These are phyloP conservation scores for Hibiscus mutabilis DNA, from an alignment of 345 rosid genomes.

Conservation along the genomic window DNA sequence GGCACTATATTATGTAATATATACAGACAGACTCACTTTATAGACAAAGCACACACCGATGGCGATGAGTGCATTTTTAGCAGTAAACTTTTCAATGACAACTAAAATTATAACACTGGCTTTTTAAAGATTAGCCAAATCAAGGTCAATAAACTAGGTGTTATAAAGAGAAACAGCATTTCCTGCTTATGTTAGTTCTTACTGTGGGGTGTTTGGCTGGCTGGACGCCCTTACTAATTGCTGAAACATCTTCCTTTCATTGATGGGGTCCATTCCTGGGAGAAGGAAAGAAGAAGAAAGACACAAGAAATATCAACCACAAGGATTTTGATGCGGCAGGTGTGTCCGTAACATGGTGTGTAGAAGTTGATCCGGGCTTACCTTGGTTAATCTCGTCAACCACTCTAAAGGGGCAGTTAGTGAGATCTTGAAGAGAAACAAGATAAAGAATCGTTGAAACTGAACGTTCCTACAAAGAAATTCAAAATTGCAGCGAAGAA, in stretches of 20 bases:
- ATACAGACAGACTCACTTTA: no score
- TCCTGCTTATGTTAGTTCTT: constrained; percentile 26
- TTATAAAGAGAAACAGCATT: no score
- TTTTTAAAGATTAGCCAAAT: no score
- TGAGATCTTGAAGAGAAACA: constrained; percentile 94
- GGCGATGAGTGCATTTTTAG: no score
- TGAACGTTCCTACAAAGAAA: constrained; percentile 57
- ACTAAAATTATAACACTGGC: no score
- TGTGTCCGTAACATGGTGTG: background rate
- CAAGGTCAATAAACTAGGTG: no score
- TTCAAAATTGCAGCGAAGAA: background rate
- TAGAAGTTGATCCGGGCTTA: constrained; percentile 12
- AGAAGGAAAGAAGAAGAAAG: background rate
- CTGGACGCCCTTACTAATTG: constrained; percentile 94
- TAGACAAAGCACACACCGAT: no score
- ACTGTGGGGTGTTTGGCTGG: constrained; percentile 93
- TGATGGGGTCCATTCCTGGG: constrained; percentile 93
- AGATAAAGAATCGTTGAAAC: constrained; percentile 94
- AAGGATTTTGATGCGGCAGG: background rate
- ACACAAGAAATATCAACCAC: background rate
- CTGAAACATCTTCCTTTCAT: constrained; percentile 97
- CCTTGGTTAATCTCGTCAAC: constrained; percentile 99
- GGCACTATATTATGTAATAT: no score
- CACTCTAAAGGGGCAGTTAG: constrained; percentile 92
- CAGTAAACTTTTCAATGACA: no score